A percentile compares a stretch with the other conserved stretches of the same genome.
These are phyloP conservation scores for Grosmannia serpens DNA, from an alignment of 2,329 filamentous ascomycete species.

Conservation along the genomic window DNA sequence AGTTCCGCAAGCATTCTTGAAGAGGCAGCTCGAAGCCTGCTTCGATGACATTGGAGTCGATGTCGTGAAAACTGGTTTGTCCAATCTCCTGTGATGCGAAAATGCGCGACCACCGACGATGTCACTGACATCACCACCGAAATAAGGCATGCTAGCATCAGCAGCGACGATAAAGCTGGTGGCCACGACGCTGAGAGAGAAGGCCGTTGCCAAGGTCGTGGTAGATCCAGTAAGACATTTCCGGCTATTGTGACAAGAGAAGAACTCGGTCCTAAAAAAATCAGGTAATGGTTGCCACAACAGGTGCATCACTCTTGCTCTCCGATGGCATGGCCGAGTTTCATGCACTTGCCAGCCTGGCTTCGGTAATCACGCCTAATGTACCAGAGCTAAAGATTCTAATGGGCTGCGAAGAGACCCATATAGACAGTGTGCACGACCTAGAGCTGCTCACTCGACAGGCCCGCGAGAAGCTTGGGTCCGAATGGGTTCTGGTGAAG, in stretches of 20 bases:
- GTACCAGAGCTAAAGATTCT: conserved; percentile 62
- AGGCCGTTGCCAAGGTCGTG: conserved; percentile 48
- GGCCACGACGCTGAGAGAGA: conserved; percentile 47
- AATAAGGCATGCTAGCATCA: conserved; percentile 82
- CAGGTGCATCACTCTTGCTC: conserved; percentile 59
- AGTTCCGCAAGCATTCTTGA: conserved; percentile 66
- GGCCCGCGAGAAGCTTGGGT: conserved; percentile 54
- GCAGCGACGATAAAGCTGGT: conserved; percentile 58
- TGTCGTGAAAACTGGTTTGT: conserved; percentile 77
- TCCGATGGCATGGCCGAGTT: conserved; percentile 51
- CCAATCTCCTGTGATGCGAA: not conserved
- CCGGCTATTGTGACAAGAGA: not conserved
- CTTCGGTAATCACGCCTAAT: conserved; percentile 66
- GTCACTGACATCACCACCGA: not conserved
- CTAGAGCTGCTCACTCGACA: conserved; percentile 55
- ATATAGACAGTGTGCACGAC: conserved; percentile 48
- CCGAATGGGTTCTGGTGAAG: conserved; percentile 75
- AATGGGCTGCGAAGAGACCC: conserved; percentile 31
- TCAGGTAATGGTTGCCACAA: conserved; percentile 86
- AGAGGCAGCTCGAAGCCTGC: conserved; percentile 75
- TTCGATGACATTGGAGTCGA: conserved; percentile 77
- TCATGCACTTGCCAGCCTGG: conserved; percentile 49
- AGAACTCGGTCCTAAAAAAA: not conserved
- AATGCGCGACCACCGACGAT: not conserved
- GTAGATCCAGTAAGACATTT: conserved; percentile 56